Base-by-base conservation (phyloP, 805 yeast genomes). In the Komagataella phaffii region DNA sequence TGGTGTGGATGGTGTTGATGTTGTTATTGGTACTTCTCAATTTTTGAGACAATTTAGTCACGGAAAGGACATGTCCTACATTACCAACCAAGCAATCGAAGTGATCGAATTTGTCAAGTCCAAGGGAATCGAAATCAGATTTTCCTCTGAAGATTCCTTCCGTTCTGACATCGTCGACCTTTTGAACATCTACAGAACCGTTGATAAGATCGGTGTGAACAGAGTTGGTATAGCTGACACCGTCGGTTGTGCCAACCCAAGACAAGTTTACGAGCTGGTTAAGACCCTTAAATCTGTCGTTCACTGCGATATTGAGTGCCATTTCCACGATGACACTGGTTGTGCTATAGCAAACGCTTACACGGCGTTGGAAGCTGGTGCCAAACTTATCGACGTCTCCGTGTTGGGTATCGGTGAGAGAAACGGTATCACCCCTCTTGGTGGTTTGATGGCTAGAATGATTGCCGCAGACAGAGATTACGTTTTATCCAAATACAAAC, bases 211-310 rank as follows among this genome's bases (percentile, higher is more conserved):
- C 60, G 99, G 99, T 63, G 99, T 91, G 56, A 89, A 93, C 77
- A 83, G 99, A 71, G 96, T 91, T 52, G 99, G 99, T 73, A 91
- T 91, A 72, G 99, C 99, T 59, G 99, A 91, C 68, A 91, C 99
- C 40, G 99, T 91, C 53, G 99, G 99, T 49, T 85, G 98, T 69
- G 99, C 99, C 58, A 91, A 91, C 76, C 99, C 99, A 62, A 83
- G 99, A 73, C 98, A 93, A 72, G 99, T 91, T 54, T 91, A 91
- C 69, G 99, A 91, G 73, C 80, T 91, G 59, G 93, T 91, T 57
- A 84, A 95, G 65, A 93, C 99, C 47, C 80, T 91, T 68, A 88
- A 83, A 71, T 81, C 90, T 8, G 96, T 91, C 49, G 98, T 91
- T 50, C 83, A 87, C 44, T 91, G 98, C 75, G 99, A 91, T 67